A percentile compares a stretch with the other conserved stretches of the same genome.
phyloP scores from a whole-genome alignment of 208 protist genomes.

The Crithidia thermophila region DNA sequence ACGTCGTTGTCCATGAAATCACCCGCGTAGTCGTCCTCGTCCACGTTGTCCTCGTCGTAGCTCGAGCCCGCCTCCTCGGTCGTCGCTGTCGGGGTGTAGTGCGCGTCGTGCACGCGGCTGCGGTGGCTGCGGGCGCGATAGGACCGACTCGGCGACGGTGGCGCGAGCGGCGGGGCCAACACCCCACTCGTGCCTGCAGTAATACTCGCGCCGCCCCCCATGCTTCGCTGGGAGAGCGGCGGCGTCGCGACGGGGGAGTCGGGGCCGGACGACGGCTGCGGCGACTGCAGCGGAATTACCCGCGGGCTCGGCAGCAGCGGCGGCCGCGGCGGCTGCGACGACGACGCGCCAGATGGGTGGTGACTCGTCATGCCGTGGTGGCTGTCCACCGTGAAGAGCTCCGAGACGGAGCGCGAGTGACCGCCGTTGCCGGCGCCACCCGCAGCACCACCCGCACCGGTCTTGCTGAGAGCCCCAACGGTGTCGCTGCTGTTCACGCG shows the following conservation, averaged over 20 bases:
- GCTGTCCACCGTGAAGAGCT: slow-evolving; percentile 13
- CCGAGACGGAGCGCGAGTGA: slow-evolving; percentile 13
- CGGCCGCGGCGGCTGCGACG: slow-evolving; percentile 6
- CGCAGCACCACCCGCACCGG: not conserved
- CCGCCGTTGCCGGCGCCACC: not conserved
- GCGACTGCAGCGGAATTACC: slow-evolving; percentile 23
- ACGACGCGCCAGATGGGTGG: slow-evolving; percentile 6
- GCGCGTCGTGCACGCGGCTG: slow-evolving; percentile 9
- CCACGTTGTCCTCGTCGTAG: slow-evolving; percentile 35
- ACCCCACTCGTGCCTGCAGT: not conserved
- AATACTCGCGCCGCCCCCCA: no score
- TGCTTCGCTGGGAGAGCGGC: slow-evolving; percentile 24
- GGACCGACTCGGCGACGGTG: slow-evolving; percentile 40
- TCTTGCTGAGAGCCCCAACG: not conserved
- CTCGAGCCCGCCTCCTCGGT: slow-evolving; percentile 77
- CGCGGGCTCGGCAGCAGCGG: slow-evolving; percentile 19
- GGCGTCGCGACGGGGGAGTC: slow-evolving; percentile 33
- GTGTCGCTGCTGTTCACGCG: slow-evolving; percentile 16
- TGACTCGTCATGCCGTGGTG: not conserved
- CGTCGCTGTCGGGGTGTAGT: slow-evolving; percentile 69
- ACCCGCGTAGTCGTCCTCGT: slow-evolving; percentile 28
- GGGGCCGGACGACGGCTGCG: slow-evolving; percentile 31
- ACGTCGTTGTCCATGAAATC: slow-evolving; percentile 30
- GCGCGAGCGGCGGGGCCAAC: slow-evolving; percentile 6
- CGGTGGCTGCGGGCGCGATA: slow-evolving; percentile 35